Percentiles rank a stretch among this genome's conserved stretches.
Evolutionary conservation across 2,329 filamentous ascomycete species (phyloP).

Genomic region (Onygena corvina): DNA sequence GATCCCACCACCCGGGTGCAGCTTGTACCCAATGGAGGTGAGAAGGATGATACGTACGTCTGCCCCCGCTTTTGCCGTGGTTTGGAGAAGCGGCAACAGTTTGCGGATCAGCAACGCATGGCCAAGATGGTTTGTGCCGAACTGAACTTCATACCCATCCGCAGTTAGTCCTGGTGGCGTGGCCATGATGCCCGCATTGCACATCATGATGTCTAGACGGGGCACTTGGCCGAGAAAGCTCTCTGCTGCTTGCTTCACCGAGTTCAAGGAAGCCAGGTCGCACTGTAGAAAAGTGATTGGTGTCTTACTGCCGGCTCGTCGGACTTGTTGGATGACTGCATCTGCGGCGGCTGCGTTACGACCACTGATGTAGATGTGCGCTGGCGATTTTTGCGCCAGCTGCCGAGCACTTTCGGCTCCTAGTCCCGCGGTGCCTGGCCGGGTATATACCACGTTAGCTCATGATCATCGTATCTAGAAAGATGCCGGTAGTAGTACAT

Average conservation of each 20-base stretch:
- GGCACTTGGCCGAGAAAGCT: conserved; percentile 30
- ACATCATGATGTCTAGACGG: conserved; percentile 35
- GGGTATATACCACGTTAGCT: background rate
- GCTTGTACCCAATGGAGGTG: conserved; percentile 26
- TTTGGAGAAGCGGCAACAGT: conserved; percentile 31
- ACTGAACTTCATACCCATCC: conserved; percentile 34
- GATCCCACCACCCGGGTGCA: conserved; percentile 24
- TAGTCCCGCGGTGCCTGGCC: background rate
- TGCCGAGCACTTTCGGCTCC: background rate
- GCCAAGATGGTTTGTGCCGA: conserved; percentile 38
- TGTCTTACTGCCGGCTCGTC: conserved; percentile 21
- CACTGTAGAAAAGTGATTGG: conserved; percentile 35
- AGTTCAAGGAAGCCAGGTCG: conserved; percentile 41
- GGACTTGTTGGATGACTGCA: conserved; percentile 27
- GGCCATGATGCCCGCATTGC: conserved; percentile 40
- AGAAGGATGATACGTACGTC: conserved; percentile 31
- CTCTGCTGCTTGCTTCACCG: conserved; percentile 35
- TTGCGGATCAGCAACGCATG: conserved; percentile 36
- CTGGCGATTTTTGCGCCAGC: conserved; percentile 14
- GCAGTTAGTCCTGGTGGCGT: conserved; percentile 27
- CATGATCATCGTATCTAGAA: conserved; percentile 16
- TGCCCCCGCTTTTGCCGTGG: conserved; percentile 22
- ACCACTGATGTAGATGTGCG: conserved; percentile 44
- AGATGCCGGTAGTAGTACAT: conserved; percentile 34
- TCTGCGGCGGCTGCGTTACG: conserved; percentile 37